These are phyloP conservation scores for Geotrichum cucujoidarum DNA, from an alignment of 1,139 yeast genomes.

Conservation along the genomic window DNA sequence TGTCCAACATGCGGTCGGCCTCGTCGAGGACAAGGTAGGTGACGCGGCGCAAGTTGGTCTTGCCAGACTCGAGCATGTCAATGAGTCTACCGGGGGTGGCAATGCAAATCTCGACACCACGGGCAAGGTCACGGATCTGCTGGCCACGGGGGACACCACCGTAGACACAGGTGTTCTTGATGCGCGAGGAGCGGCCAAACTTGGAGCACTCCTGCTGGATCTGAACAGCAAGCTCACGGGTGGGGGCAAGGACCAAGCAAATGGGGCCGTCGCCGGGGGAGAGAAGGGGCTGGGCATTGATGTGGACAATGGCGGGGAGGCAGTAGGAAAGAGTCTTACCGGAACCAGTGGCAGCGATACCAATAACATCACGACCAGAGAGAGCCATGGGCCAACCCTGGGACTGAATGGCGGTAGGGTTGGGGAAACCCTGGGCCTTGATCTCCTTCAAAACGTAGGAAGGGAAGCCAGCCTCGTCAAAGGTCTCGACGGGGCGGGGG, in stretches of 20 bases:
- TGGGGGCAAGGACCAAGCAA: conserved; percentile 93
- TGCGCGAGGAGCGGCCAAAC: conserved; percentile 86
- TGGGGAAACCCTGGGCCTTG: conserved; percentile 85
- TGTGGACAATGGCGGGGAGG: conserved; percentile 94
- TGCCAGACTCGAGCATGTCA: conserved; percentile 93
- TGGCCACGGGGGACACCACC: conserved; percentile 99
- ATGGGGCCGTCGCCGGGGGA: conserved; percentile 96
- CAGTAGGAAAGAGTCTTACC: conserved; percentile 97
- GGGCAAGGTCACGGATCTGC: conserved; percentile 88
- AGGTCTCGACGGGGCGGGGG: conserved; percentile 88
- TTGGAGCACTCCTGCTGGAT: conserved; percentile 94
- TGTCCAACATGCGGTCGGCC: conserved; percentile 83
- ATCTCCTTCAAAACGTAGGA: conserved; percentile 86
- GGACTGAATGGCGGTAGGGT: conserved; percentile 94
- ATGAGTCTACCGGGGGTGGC: conserved; percentile 98
- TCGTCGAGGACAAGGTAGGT: conserved; percentile 95
- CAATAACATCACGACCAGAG: conserved; percentile 97
- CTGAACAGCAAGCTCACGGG: conserved; percentile 98
- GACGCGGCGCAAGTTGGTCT: conserved; percentile 92
- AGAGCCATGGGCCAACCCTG: conserved; percentile 99
- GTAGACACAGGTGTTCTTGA: conserved; percentile 94
- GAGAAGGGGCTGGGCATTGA: conserved; percentile 93
- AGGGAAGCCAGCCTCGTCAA: conserved; percentile 97
- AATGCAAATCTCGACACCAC: conserved; percentile 92
- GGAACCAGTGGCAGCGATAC: conserved; percentile 98